These are phyloP conservation scores for Sorghum bicolor DNA, from an alignment of 176 grass and related monocot genomes.

Conservation along the genomic window Sorghum_bicolor_NCBIv3 NC_012872.2:58880001-58880500, in stretches of 20 bases:
- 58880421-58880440: background rate
- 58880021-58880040: background rate
- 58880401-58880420: background rate
- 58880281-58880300: background rate
- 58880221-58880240: background rate
- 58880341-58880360: background rate
- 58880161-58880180: background rate
- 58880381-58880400: background rate
- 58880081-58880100: background rate
- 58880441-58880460: background rate
- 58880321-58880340: background rate
- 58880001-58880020: background rate
- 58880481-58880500: background rate
- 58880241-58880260: background rate
- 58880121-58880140: background rate
- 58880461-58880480: background rate
- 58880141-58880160: background rate
- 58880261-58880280: background rate
- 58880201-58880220: background rate
- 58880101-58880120: background rate
- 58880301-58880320: background rate
- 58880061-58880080: background rate
- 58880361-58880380: background rate
- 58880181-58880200: background rate
- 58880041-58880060: background rate